Percentiles rank a stretch among this genome's conserved stretches.
phyloP scores from a whole-genome alignment of 495 filamentous ascomycete species.

The Penicillium dipodomyicola region DNA sequence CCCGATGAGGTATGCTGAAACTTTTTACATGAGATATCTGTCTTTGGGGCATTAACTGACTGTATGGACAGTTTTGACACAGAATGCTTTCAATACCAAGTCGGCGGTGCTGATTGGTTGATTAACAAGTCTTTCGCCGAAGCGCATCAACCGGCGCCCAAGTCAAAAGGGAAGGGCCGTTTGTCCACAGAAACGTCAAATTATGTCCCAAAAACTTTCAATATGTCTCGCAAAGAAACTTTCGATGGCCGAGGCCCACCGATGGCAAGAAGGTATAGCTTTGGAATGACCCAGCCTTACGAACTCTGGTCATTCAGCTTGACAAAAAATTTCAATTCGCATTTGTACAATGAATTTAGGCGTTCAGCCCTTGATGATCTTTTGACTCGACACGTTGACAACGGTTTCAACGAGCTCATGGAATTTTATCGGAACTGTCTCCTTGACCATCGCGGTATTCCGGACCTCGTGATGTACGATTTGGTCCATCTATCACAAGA shows the following conservation, averaged over 20 bases:
- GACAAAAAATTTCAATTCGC: constrained; percentile 68
- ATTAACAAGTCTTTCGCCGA: background rate
- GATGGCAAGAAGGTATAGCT: constrained; percentile 3
- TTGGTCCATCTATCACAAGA: constrained; percentile 51
- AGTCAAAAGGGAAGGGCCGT: constrained; percentile 3
- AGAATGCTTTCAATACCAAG: background rate
- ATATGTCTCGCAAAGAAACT: background rate
- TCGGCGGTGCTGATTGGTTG: background rate
- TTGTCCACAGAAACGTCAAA: constrained; percentile 8
- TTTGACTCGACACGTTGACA: constrained; percentile 41
- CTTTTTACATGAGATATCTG: background rate
- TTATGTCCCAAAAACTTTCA: constrained; percentile 5
- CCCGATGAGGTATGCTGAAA: constrained; percentile 19
- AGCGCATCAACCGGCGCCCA: background rate
- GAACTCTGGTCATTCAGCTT: constrained; percentile 80
- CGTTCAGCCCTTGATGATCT: constrained; percentile 66
- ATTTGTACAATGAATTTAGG: constrained; percentile 80
- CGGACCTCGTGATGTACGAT: constrained; percentile 51
- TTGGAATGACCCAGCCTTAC: constrained; percentile 66
- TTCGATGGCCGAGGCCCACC: constrained; percentile 1
- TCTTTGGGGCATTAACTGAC: background rate
- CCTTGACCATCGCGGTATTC: constrained; percentile 45
- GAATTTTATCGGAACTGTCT: constrained; percentile 59
- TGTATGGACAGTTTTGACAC: background rate
- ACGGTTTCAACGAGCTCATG: constrained; percentile 55